Percentiles rank a stretch among this genome's conserved stretches.
phyloP scores from a whole-genome alignment of 805 yeast species.

The Blastobotrys muscicola region DNA sequence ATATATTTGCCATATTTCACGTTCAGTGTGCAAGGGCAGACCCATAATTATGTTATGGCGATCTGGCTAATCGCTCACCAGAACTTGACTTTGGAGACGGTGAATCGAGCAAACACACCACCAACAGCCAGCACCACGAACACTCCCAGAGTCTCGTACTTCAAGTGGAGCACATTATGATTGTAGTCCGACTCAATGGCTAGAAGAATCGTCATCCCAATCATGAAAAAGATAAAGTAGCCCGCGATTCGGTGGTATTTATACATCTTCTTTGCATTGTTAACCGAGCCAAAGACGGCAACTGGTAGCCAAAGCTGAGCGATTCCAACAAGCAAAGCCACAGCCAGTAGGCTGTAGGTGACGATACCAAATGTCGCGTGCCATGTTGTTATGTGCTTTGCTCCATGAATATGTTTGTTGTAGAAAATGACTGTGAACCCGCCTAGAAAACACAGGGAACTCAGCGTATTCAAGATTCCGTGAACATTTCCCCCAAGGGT shows the following conservation, averaged over 20 bases:
- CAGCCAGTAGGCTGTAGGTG: slow-evolving; percentile 14
- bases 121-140: neutral
- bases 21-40: too few relatives aligned
- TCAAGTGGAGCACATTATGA: slow-evolving; percentile 7
- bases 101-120: neutral
- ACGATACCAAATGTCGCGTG: slow-evolving; percentile 21
- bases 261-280: slow-evolving; percentile 20
- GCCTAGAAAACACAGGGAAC: slow-evolving; percentile 3
- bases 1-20: too few relatives aligned
- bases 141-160: neutral
- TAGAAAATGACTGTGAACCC: slow-evolving; percentile 16
- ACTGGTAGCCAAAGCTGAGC: slow-evolving; percentile 22
- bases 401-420: slow-evolving; percentile 20
- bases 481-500: slow-evolving; percentile 20
- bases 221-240: slow-evolving; percentile 11
- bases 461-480: slow-evolving; percentile 17
- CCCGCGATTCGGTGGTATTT: slow-evolving; percentile 24
- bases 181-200: slow-evolving; percentile 17
- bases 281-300: slow-evolving; percentile 19
- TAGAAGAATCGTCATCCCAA: slow-evolving; percentile 13
- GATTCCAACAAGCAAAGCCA: slow-evolving; percentile 16
- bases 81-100: slow-evolving; percentile 2
- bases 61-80: too few relatives aligned
- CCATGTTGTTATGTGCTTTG: slow-evolving; percentile 20
- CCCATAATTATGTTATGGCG: too few relatives aligned